Percentiles rank a stretch among this genome's conserved stretches.
Conservation (phyloP, 2,329 filamentous ascomycete species). For the Monosporascus sp. region DNA sequence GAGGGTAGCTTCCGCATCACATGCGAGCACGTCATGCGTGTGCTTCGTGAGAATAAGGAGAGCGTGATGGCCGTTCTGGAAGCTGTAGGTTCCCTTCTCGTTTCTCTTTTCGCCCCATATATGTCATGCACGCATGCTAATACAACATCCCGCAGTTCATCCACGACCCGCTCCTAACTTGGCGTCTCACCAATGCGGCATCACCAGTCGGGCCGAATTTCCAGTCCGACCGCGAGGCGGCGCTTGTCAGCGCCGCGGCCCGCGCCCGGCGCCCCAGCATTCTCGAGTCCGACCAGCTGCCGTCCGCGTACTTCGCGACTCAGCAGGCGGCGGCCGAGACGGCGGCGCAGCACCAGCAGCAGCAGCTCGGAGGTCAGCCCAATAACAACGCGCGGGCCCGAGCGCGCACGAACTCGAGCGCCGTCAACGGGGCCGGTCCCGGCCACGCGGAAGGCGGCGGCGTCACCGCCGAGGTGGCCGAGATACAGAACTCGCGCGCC, state of each 20-base stretch:
- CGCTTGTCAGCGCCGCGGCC: constrained; percentile 41
- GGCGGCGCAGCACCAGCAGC: constrained; percentile 5
- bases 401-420: constrained; percentile 54
- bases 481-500: constrained; percentile 89
- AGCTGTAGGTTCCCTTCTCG: constrained; percentile 62
- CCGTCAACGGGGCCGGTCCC: constrained; percentile 28
- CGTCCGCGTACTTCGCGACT: constrained; percentile 51
- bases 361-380: constrained; percentile 28
- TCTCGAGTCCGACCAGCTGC: constrained; percentile 57
- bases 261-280: constrained; percentile 64
- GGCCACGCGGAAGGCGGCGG: constrained; percentile 37
- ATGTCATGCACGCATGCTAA: constrained; percentile 7
- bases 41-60: constrained; percentile 94
- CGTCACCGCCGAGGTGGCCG: constrained; percentile 45
- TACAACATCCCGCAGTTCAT: constrained; percentile 66
- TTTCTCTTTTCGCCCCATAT: neutral
- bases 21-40: constrained; percentile 97
- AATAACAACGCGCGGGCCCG: constrained; percentile 38
- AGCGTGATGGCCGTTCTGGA: constrained; percentile 97
- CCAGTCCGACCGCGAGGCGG: constrained; percentile 53
- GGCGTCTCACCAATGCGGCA: constrained; percentile 70
- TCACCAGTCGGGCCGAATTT: constrained; percentile 65
- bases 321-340: constrained; percentile 27
- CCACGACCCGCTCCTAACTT: constrained; percentile 97
- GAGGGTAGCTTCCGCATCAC: constrained; percentile 98